phyloP scores from a whole-genome alignment of 169 alveolate genomes.

The Plasmodium falciparum region DNA sequence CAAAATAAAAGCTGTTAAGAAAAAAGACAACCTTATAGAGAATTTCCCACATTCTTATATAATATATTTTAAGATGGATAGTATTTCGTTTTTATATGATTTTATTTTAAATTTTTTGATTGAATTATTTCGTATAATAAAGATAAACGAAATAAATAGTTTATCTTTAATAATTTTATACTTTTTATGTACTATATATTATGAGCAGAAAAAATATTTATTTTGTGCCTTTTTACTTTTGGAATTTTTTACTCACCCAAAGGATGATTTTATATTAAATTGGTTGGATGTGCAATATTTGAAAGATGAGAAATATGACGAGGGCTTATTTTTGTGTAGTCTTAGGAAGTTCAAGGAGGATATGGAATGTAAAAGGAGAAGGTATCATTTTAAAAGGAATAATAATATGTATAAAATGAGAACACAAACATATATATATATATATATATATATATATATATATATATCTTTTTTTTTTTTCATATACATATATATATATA shows the following conservation, averaged over 20 bases:
- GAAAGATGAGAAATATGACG: constrained; percentile 10
- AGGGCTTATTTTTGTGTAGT: not conserved
- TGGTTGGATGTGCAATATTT: not conserved
- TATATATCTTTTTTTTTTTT: not conserved
- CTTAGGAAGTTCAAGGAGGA: not conserved
- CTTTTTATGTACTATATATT: constrained; percentile 64
- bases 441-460: not conserved
- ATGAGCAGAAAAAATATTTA: constrained; percentile 31
- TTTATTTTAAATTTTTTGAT: constrained; percentile 50
- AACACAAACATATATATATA: no score
- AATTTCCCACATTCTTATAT: constrained; percentile 18
- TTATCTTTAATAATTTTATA: constrained; percentile 45
- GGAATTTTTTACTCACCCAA: constrained; percentile 19
- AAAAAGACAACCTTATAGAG: constrained; percentile 25
- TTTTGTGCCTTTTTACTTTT: constrained; percentile 30
- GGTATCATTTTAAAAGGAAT: constrained; percentile 15
- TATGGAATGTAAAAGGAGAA: not conserved
- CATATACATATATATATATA: not conserved
- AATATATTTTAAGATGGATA: constrained; percentile 25
- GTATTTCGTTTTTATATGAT: constrained; percentile 17
- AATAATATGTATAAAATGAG: no score
- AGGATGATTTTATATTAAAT: constrained; percentile 10
- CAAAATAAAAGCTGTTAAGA: constrained; percentile 39
- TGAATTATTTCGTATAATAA: constrained; percentile 43
- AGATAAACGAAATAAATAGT: constrained; percentile 22